These are phyloP conservation scores for Capronia americana DNA, from an alignment of 2,329 filamentous ascomycete species.

Conservation along the genomic window DNA sequence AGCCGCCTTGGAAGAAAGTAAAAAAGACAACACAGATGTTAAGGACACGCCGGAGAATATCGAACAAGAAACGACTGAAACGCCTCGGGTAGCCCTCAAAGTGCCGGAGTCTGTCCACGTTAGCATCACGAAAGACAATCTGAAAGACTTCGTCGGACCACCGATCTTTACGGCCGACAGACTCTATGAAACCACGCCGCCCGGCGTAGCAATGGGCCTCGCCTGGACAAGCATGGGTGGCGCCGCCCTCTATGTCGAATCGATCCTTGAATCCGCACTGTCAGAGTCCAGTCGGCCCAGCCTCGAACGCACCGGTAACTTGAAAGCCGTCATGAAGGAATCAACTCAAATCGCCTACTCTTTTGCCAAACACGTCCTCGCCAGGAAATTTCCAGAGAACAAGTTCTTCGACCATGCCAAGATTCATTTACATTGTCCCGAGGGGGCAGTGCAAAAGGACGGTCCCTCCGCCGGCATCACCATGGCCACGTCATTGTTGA, in stretches of 20 bases:
- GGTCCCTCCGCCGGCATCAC: conserved; percentile 92
- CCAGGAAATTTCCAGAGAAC: conserved; percentile 83
- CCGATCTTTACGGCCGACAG: conserved; percentile 95
- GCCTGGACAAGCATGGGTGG: conserved; percentile 98
- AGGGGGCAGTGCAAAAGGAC: conserved; percentile 95
- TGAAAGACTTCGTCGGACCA: conserved; percentile 96
- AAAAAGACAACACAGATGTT: conserved; percentile 67
- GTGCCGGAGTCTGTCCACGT: conserved; percentile 89
- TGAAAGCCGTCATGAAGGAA: conserved; percentile 98
- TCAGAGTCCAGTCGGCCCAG: conserved; percentile 75
- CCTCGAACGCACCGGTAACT: conserved; percentile 90
- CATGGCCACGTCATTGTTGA: conserved; percentile 93
- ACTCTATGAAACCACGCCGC: conserved; percentile 89
- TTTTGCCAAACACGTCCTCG: conserved; percentile 89
- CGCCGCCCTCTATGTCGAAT: conserved; percentile 95
- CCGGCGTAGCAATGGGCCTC: conserved; percentile 95
- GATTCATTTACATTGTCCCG: conserved; percentile 94
- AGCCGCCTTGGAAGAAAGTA: conserved; percentile 71
- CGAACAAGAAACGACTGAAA: conserved; percentile 65
- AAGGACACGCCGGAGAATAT: conserved; percentile 67
- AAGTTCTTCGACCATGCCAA: conserved; percentile 95
- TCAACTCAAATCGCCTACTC: conserved; percentile 94
- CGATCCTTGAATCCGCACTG: conserved; percentile 85
- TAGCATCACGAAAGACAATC: conserved; percentile 81
- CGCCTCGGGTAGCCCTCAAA: conserved; percentile 75